phyloP scores from a whole-genome alignment of 352 stramenopile species.

The Phytophthora boehmeriae region DNA sequence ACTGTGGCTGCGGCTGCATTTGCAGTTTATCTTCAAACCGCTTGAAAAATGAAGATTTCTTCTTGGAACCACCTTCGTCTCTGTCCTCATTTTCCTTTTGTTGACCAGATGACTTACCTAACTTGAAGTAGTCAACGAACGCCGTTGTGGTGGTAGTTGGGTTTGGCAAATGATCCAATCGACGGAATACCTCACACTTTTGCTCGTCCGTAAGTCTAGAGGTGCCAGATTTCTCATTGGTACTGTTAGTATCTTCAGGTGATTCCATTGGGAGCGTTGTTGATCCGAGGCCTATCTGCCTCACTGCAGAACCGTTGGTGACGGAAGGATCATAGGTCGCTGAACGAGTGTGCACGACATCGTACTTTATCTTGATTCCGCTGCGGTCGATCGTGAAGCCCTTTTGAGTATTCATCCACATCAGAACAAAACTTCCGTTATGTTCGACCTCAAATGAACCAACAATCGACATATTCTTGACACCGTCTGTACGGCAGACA shows the following conservation, averaged over 20 bases:
- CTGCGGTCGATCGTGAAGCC: slow-evolving; percentile 63
- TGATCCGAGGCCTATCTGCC: slow-evolving; percentile 1
- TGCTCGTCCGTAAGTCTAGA: slow-evolving; percentile 51
- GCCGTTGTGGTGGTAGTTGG: slow-evolving; percentile 71
- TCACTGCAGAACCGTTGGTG: neutral
- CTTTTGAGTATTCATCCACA: slow-evolving; percentile 78
- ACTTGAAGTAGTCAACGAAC: slow-evolving; percentile 73
- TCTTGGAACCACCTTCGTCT: slow-evolving; percentile 37
- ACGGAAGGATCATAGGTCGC: slow-evolving; percentile 5
- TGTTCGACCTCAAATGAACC: slow-evolving; percentile 53
- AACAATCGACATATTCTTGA: slow-evolving; percentile 69
- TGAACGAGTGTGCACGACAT: slow-evolving; percentile 54
- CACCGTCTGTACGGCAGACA: slow-evolving; percentile 61
- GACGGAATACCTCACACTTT: slow-evolving; percentile 59
- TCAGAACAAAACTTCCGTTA: slow-evolving; percentile 77
- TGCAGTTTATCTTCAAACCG: slow-evolving; percentile 41
- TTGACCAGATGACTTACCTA: slow-evolving; percentile 8
- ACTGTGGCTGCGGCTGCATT: slow-evolving; percentile 6
- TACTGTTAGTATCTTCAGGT: slow-evolving; percentile 10
- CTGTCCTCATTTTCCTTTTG: slow-evolving; percentile 6
- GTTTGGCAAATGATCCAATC: slow-evolving; percentile 65
- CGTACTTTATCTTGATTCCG: slow-evolving; percentile 67
- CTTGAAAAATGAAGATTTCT: slow-evolving; percentile 57
- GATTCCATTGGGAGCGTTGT: slow-evolving; percentile 1
- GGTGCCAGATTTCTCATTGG: slow-evolving; percentile 4